Percentiles rank a stretch among this genome's conserved stretches.
Conservation (phyloP, 2,329 filamentous ascomycete species). For the Ophiocordyceps camponoti-floridani region DNA sequence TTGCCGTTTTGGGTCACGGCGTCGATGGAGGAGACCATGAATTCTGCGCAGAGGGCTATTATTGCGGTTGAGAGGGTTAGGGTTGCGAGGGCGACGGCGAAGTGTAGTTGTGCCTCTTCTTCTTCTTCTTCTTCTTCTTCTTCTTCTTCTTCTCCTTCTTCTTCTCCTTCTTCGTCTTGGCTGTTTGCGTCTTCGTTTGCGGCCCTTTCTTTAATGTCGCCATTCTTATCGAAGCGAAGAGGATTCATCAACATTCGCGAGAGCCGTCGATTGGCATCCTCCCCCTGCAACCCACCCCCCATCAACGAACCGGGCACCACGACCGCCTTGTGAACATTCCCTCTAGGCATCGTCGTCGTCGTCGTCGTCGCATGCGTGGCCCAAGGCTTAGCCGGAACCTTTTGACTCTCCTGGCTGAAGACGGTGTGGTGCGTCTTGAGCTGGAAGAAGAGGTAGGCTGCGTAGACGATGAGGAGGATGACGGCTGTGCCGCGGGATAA, state of each 20-base stretch:
- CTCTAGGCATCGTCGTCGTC: conserved; percentile 9
- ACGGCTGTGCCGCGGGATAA: conserved; percentile 62
- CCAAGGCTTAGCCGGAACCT: not conserved
- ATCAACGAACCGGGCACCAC: conserved; percentile 21
- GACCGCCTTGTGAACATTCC: conserved; percentile 21
- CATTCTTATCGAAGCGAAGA: not conserved
- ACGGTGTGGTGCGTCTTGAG: conserved; percentile 56
- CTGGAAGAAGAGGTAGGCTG: conserved; percentile 64
- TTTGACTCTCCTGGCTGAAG: conserved; percentile 38
- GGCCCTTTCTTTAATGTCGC: not conserved
- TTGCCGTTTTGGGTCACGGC: conserved; percentile 38
- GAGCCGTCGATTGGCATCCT: conserved; percentile 23
- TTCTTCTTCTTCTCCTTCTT: not conserved
- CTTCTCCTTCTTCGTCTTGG: not conserved
- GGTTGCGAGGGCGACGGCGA: conserved; percentile 9
- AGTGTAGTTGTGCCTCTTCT: conserved; percentile 9
- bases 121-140: not conserved
- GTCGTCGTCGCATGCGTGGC: not conserved
- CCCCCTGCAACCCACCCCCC: conserved; percentile 13
- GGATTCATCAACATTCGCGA: conserved; percentile 25
- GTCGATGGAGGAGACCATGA: conserved; percentile 50
- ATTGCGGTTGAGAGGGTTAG: conserved; percentile 45
- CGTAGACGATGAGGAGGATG: conserved; percentile 57
- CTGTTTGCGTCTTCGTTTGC: not conserved
- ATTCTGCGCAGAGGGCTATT: conserved; percentile 52